Conservation (phyloP, 139 green algal genomes). For the Dunaliella sp. region DNA sequence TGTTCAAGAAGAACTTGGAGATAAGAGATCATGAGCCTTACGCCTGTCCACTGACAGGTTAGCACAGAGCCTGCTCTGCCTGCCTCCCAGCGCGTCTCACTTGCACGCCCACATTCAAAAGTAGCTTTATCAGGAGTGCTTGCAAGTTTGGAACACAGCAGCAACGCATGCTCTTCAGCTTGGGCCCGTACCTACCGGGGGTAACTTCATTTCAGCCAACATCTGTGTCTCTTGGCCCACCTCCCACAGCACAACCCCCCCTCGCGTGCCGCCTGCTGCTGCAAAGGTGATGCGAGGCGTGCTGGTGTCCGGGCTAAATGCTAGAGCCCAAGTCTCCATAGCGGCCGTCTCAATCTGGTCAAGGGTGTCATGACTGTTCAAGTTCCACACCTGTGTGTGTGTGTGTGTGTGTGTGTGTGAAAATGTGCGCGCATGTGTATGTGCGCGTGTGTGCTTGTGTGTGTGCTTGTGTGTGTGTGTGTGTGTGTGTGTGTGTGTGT, state of each 20-base stretch:
- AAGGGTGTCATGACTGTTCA: conserved; percentile 48
- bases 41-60: no score
- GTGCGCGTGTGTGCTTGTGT: neutral
- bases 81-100: neutral
- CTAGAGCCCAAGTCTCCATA: conserved; percentile 82
- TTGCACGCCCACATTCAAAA: no score
- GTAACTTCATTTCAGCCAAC: conserved; percentile 20
- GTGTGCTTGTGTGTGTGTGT: neutral
- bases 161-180: no score
- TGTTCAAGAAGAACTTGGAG: no score
- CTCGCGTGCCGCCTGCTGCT: conserved; percentile 68
- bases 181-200: conserved; percentile 23
- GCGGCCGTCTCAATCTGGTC: conserved; percentile 71
- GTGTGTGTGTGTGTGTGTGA: neutral
- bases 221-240: conserved; percentile 32
- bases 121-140: no score
- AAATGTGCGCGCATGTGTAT: no score
- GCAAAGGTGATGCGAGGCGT: conserved; percentile 37
- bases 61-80: neutral
- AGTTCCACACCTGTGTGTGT: conserved; percentile 55
- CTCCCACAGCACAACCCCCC: conserved; percentile 42
- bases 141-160: no score
- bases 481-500: neutral
- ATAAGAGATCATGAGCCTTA: no score
- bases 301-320: conserved; percentile 56